phyloP scores from a whole-genome alignment of 2,329 filamentous ascomycete species.

The Claviceps sp. region DNA sequence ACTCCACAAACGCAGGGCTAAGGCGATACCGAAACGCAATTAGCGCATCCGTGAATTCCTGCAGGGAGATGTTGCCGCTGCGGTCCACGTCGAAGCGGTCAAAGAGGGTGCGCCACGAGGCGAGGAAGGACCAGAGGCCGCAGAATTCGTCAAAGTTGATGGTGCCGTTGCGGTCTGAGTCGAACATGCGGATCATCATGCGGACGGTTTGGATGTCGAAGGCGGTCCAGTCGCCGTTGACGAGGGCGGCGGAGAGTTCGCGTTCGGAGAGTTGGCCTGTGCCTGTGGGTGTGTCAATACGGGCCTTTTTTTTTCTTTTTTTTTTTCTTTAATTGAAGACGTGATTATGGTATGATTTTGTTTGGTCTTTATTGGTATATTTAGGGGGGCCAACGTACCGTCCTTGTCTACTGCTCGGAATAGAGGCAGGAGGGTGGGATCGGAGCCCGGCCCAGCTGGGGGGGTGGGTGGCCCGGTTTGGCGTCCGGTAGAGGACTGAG shows the following conservation, averaged over 20 bases:
- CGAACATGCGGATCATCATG: slow-evolving; percentile 99
- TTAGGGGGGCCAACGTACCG: slow-evolving; percentile 31
- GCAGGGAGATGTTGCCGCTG: slow-evolving; percentile 71
- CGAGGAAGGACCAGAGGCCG: slow-evolving; percentile 89
- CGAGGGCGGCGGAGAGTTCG: slow-evolving; percentile 78
- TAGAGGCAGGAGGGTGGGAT: slow-evolving; percentile 66
- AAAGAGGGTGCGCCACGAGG: slow-evolving; percentile 86
- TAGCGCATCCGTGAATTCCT: slow-evolving; percentile 82
- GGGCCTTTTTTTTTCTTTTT: not conserved
- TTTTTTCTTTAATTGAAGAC: not conserved
- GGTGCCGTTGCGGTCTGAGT: slow-evolving; percentile 74
- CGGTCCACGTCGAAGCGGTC: slow-evolving; percentile 87
- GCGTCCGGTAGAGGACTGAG: slow-evolving; percentile 31
- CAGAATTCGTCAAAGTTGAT: slow-evolving; percentile 96
- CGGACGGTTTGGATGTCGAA: slow-evolving; percentile 90
- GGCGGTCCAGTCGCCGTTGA: slow-evolving; percentile 90
- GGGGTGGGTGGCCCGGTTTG: slow-evolving; percentile 52
- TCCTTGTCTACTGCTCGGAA: slow-evolving; percentile 87
- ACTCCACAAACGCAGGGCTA: slow-evolving; percentile 66
- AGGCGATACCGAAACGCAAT: slow-evolving; percentile 89
- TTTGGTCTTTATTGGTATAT: not conserved
- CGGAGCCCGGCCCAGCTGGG: slow-evolving; percentile 41
- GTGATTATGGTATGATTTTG: not conserved
- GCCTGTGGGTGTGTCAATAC: slow-evolving; percentile 27
- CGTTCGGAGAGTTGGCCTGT: slow-evolving; percentile 73